Evolutionary conservation across 2,329 filamentous ascomycete species (phyloP), one percentile per base, ranked within the genome.

Genomic region (Phyllosticta citriasiana): DNA sequence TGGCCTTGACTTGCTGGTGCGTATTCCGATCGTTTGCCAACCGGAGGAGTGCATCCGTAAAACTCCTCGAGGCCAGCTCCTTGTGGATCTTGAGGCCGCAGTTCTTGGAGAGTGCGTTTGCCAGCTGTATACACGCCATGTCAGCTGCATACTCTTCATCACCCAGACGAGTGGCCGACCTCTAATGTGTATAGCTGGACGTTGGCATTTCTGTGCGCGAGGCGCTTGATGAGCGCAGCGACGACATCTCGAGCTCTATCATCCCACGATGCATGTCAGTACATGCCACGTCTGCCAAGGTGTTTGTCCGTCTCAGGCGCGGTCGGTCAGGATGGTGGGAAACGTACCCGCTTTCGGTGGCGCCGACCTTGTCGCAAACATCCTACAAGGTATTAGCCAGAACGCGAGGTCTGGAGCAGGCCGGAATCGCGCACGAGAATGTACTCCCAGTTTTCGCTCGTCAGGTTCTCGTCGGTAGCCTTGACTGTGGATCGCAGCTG

Each of bases 381-480:
- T 84, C 81, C 80, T 82, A 69, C 53, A 25, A 14, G 27, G 22
- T 59, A 57, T 62, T 40, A 59, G 56, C 56, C 16, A 56, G 24
- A 24, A 26, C 55, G 53, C 55, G 33, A 54, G 56, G 50, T 62
- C 26, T 60, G 66, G 60, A 64, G 64, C 55, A 64, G 64, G 55
- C 57, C 56, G 24, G 8, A 53, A 19, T 27, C 8, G 63, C 76
- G 65, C 78, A 83, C 81, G 68, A 87, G 77, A 67, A 87, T 87
- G 66, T 80, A 86, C 72, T 88, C 86, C 86, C 86, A 89, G 73
- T 88, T 88, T 76, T 83, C 81, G 63, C 77, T 95, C 84, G 92
- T 97, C 69, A 97, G 84, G 76, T 97, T 99, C 82, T 99, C 94
- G 77, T 99, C 94, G 61, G 94, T 99, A 71, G 94, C 92, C 77